Base-by-base conservation (phyloP, 176 grass and related monocot species). In the Bromus sterilis region DNA sequence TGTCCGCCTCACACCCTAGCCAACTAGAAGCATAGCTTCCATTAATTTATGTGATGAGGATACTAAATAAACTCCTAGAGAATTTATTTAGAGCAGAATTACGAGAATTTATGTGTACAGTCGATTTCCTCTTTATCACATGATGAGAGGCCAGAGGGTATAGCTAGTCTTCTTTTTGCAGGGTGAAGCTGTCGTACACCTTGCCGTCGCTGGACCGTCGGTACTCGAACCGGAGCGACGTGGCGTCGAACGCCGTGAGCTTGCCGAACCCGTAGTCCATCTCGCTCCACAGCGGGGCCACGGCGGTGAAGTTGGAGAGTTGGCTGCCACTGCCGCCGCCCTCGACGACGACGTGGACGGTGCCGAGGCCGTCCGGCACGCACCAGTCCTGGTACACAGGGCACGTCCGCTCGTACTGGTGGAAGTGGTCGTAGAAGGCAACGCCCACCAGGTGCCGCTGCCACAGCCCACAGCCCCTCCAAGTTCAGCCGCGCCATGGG, bases 391-490 rank as follows among this genome's bases (percentile, higher is more conserved):
- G 78, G 44, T 94, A 98, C 25, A 98, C 48, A 0, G 95, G 92
- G 43, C 95, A 98, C 2, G 92, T 94, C 64, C 95, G 80, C 86
- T 94, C 90, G 41, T 98, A 98, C 85, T 98, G 91, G 80, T 98
- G 95, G 33, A 88, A 84, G 21, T 98, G 92, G 15, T 92, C 92
- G 15, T 87, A 98, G 74, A 98, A 93, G 4, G 90, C 95, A 2
- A 98, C 31, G 60, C 93, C 92, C 30, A 98, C 95, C 63, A 78
- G 41, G 57, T 98, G 83, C 58, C 86, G 82, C 75, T 86, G 95
- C 95, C 90, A 93, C 9, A 98, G n/a, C n/a, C n/a, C n/a, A n/a
- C n/a, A n/a, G 90, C 46, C 86, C 76, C 76, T 94, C 86, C 0
- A 98, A 89, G 86, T 80, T 92, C 1, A 82, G 86, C 71, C 95